phyloP scores from a whole-genome alignment of 768 basidiomycete species.

The Leccinum boreale region DNA sequence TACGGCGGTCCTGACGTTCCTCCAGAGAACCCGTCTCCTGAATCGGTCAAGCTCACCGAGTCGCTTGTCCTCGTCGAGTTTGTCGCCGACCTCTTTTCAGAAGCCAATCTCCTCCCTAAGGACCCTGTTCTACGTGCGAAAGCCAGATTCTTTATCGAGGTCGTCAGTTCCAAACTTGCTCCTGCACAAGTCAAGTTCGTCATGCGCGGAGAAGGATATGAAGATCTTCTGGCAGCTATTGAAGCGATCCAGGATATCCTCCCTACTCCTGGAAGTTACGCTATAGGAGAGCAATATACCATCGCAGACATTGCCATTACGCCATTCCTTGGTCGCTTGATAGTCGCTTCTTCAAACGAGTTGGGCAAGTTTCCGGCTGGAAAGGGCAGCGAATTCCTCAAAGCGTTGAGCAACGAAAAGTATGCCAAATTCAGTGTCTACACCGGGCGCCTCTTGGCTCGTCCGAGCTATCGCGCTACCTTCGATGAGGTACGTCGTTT shows the following conservation, averaged over 20 bases:
- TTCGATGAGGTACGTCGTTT: conserved; percentile 47
- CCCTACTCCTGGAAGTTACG: conserved; percentile 40
- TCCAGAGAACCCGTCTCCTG: conserved; percentile 54
- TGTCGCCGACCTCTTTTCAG: conserved; percentile 56
- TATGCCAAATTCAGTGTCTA: conserved; percentile 53
- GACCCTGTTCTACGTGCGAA: conserved; percentile 57
- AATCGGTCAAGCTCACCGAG: conserved; percentile 60
- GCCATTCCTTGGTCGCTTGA: conserved; percentile 58
- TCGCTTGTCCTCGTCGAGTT: conserved; percentile 67
- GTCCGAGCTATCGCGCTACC: conserved; percentile 54
- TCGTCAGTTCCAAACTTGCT: conserved; percentile 44
- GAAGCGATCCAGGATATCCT: conserved; percentile 52
- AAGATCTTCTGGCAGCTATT: conserved; percentile 40
- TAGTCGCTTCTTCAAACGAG: conserved; percentile 45
- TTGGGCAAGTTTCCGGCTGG: conserved; percentile 49
- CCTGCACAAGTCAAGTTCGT: conserved; percentile 38
- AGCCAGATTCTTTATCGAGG: conserved; percentile 62
- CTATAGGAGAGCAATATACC: conserved; percentile 32
- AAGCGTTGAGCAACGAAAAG: conserved; percentile 38
- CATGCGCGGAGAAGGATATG: conserved; percentile 38
- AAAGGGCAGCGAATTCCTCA: conserved; percentile 42
- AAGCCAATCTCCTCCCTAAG: conserved; percentile 46
- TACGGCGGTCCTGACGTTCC: conserved; percentile 59
- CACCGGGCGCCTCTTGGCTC: conserved; percentile 41
- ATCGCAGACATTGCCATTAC: conserved; percentile 60